These are phyloP conservation scores for Dispira simplex DNA, from an alignment of 192 early-diverging fungal genomes.

Conservation along the genomic window DNA sequence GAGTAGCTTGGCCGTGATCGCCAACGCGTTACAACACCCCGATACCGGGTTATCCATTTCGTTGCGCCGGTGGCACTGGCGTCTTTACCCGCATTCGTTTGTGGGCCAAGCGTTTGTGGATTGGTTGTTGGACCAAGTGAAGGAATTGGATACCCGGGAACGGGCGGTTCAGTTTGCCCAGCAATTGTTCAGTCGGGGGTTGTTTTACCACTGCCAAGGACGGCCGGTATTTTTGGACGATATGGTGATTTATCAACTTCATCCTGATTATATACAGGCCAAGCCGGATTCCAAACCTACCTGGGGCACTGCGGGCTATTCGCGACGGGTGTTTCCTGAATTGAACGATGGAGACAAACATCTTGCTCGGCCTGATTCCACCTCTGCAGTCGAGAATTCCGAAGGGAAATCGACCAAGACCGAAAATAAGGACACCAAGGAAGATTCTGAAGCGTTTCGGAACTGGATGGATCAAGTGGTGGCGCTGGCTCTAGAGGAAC, in stretches of 20 bases:
- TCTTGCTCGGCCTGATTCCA: no score
- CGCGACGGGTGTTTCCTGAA: no score
- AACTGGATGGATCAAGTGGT: no score
- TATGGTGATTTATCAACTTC: conserved; percentile 72
- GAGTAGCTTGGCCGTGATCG: conserved; percentile 34
- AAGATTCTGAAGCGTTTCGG: no score
- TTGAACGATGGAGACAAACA: no score
- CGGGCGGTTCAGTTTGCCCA: conserved; percentile 71
- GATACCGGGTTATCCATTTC: conserved; percentile 44
- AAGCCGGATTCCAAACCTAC: no score
- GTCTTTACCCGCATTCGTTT: conserved; percentile 52
- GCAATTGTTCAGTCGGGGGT: conserved; percentile 48
- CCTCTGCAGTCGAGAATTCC: no score
- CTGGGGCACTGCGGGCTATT: no score
- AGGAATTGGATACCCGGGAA: conserved; percentile 53
- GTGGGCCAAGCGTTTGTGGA: conserved; percentile 75
- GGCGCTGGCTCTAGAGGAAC: no score
- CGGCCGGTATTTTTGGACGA: conserved; percentile 75
- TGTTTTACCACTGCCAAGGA: conserved; percentile 45
- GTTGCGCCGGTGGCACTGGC: conserved; percentile 77
- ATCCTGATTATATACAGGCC: conserved; percentile 22
- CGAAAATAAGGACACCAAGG: no score
- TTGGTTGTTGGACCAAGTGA: conserved; percentile 68
- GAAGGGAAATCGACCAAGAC: no score
- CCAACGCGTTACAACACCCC: conserved; percentile 53